Evolutionary conservation across 202 grass and related monocot species (phyloP), one percentile per base, ranked within the genome.

Genomic region (Bolboschoenoplectus hybrid): DNA sequence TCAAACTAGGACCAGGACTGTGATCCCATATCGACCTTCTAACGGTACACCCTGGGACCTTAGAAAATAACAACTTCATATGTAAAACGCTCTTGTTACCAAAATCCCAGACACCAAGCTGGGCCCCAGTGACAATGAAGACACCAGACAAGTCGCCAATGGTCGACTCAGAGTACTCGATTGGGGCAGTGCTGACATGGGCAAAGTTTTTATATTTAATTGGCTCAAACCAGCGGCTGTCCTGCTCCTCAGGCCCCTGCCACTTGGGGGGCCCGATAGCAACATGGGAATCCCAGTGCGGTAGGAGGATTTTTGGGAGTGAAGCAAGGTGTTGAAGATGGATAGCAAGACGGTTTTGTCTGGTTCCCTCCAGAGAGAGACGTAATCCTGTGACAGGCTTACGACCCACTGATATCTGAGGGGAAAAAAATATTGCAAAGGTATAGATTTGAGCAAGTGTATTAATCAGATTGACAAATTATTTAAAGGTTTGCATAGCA

Each of bases 11-110:
- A 87, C 88, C 88, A 63, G 97, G 97, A 73, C 86, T 97, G 63
- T 99, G 93, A 85, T 99, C 97, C 97, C 97, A 99, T 11, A 99
- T 90, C 43, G 97, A 94, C 92, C 97, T 96, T 86, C 93, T 96
- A 78, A 99, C 90, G 50, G 97, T 99, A 81, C 97, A 99, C 41
- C 97, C 97, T 86, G 97, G 97, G 72, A 99, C 93, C 83, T 75
- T 94, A 41, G 97, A 99, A 85, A 97, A 99, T 63, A 99, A 87
- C 60, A 97, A 88, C 88, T 97, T 99, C 81, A 99, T 88, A 83
- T 96, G 88, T 40, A 99, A 87, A 49, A 99, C 97, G 43, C 92
- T 94, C 89, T 91, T 96, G 13, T 90, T 88, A 60, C 93, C 89
- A 67, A 99, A 99, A 88, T 99, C 97, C 97, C 97, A 99, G 63